A percentile compares a stretch with the other conserved stretches of the same genome.
These are phyloP conservation scores for Apophysomyces trapeziformis DNA, from an alignment of 371 early-diverging fungal genomes.

Conservation along the genomic window DNA sequence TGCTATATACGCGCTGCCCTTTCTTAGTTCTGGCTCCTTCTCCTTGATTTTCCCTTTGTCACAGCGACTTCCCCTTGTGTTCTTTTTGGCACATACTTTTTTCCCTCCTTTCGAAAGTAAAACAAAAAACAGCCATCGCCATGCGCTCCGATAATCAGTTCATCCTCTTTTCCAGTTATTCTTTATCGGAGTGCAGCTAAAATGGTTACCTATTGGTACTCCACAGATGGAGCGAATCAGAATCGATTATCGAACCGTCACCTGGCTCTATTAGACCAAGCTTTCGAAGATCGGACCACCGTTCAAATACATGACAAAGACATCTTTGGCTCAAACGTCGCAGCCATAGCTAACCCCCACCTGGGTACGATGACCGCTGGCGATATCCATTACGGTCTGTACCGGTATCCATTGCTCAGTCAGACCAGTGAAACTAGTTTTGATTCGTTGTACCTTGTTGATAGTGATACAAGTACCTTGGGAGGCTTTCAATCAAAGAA, in stretches of 20 bases:
- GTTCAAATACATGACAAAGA: conserved; percentile 26
- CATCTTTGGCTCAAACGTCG: conserved; percentile 20
- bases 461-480: background rate
- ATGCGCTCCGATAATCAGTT: background rate
- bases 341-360: conserved; percentile 25
- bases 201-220: conserved; percentile 31
- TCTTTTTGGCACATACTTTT: conserved; percentile 5
- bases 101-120: background rate
- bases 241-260: conserved; percentile 25
- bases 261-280: conserved; percentile 20
- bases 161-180: background rate
- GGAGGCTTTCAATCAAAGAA: background rate
- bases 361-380: conserved; percentile 34
- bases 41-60: background rate
- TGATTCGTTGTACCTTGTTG: background rate
- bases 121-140: background rate
- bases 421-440: conserved; percentile 2
- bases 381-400: conserved; percentile 33
- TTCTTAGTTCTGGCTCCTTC: background rate
- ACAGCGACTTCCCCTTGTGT: background rate
- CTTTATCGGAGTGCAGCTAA: background rate
- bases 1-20: conserved; percentile 9
- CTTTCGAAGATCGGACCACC: conserved; percentile 22
- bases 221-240: conserved; percentile 27
- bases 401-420: conserved; percentile 23